Percentiles rank a stretch among this genome's conserved stretches.
These are phyloP conservation scores for Saccharomyces paradoxus DNA, from an alignment of 805 yeast genomes.

Conservation along the genomic window DNA sequence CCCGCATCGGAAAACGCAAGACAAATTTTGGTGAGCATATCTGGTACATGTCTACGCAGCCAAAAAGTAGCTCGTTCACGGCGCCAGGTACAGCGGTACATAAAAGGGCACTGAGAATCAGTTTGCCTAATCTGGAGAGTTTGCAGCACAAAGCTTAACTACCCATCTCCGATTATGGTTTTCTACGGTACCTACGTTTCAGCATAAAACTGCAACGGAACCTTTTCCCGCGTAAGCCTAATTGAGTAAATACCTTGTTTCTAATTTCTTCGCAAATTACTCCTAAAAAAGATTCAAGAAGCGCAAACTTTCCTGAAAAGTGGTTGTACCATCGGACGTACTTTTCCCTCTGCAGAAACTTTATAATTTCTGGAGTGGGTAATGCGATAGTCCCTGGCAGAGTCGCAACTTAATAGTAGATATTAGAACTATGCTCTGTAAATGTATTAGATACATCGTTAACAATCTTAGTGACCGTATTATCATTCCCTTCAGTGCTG, in stretches of 20 bases:
- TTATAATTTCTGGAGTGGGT: background rate
- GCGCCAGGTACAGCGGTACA: background rate
- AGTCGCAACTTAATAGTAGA: background rate
- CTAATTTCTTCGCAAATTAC: background rate
- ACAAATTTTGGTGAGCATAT: background rate
- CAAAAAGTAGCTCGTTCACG: background rate
- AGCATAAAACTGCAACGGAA: background rate
- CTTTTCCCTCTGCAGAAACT: background rate
- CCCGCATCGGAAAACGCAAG: background rate
- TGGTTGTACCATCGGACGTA: background rate
- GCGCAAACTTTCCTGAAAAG: background rate
- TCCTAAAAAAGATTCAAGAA: background rate
- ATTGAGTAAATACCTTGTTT: background rate
- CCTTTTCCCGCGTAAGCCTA: background rate
- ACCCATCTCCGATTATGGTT: background rate
- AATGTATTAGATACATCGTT: background rate
- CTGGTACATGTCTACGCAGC: background rate
- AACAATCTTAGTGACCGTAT: background rate
- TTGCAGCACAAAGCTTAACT: background rate
- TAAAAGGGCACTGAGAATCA: background rate
- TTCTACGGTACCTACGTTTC: background rate
- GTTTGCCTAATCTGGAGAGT: background rate
- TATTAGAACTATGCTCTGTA: background rate
- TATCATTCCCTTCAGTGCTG: background rate
- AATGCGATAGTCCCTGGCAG: background rate